A percentile compares a stretch with the other conserved stretches of the same genome.
Evolutionary conservation across 495 filamentous ascomycete genomes (phyloP).

Genomic region (Podospora australis): DNA sequence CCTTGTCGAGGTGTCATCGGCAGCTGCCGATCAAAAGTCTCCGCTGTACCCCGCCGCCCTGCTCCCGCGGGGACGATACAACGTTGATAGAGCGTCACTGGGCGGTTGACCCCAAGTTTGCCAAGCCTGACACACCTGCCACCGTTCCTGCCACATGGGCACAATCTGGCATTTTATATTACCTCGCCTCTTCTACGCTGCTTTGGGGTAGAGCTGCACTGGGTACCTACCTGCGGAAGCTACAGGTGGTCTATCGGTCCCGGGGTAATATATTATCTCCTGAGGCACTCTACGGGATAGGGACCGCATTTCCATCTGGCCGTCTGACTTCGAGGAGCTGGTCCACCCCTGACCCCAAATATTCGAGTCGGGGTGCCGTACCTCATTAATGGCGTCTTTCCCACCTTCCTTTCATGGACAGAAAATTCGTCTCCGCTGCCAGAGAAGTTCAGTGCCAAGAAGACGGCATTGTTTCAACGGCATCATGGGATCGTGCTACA

Average conservation of each 20-base stretch:
- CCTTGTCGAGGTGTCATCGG: slow-evolving; percentile 14
- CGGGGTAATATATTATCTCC: slow-evolving; percentile 24
- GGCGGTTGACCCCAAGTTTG: not conserved
- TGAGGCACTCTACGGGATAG: slow-evolving; percentile 20
- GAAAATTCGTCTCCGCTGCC: slow-evolving; percentile 7
- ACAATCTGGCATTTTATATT: slow-evolving; percentile 22
- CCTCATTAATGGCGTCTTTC: slow-evolving; percentile 9
- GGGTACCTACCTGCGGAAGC: slow-evolving; percentile 8
- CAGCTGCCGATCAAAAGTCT: slow-evolving; percentile 27
- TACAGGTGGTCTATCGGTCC: slow-evolving; percentile 19
- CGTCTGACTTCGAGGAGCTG: not conserved
- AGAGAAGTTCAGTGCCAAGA: slow-evolving; percentile 21
- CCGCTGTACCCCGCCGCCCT: slow-evolving; percentile 18
- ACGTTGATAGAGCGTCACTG: slow-evolving; percentile 3
- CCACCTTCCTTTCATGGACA: slow-evolving; percentile 28
- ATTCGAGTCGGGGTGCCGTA: slow-evolving; percentile 14
- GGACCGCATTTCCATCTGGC: slow-evolving; percentile 29
- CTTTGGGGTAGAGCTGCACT: slow-evolving; percentile 7
- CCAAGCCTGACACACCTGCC: slow-evolving; percentile 11
- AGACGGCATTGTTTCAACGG: slow-evolving; percentile 22
- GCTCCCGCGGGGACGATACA: slow-evolving; percentile 15
- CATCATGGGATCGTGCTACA: slow-evolving; percentile 7
- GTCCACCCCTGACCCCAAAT: slow-evolving; percentile 4
- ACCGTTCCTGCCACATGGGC: slow-evolving; percentile 14
- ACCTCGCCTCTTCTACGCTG: slow-evolving; percentile 5